Base-by-base conservation (phyloP, 495 filamentous ascomycete genomes). In the Letharia columbiana region DNA sequence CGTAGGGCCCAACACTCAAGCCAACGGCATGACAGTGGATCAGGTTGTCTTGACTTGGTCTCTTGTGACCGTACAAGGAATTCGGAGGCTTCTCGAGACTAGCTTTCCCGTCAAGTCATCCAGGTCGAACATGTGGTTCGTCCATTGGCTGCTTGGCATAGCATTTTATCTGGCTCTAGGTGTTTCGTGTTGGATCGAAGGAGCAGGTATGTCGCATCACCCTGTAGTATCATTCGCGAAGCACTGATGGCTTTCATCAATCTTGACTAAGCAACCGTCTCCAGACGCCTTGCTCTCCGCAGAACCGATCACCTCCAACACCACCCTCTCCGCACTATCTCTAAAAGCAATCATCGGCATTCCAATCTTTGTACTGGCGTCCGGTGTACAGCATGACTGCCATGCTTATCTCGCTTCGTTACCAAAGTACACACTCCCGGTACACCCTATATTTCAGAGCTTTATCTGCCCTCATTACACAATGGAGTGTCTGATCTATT, bases 381-480 rank as follows among this genome's bases (percentile, higher is more conserved):
- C 89, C 58, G 80, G 85, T 35, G 76, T 89, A 67, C 94, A 98
- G 75, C 83, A 95, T 74, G 84, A 86, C 73, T 89, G 86, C 71
- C 94, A 98, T 74, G 78, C 76, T 52, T 87, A 96, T 74, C 87
- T 98, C 35, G 86, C 85, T 50, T 85, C 86, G 3, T 78, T 98
- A 49, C 85, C 88, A 71, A 94, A 91, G 68, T 98, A 98, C 73
- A 89, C 87, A 23, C 77, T 98, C 4, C 94, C 94, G 4, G 72
- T 75, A 37, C 85, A 88, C 70, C 87, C 87, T 6, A 71, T 88
- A 49, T 98, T 98, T 72, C 77, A 77, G 47, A 76, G 72, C 41
- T 69, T 93, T 23, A 77, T 96, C 13, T 95, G 87, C 67, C 92
- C 95, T n/a, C 94, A 98, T 77, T 98, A 97, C 74, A 87, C 87